Evolutionary conservation across 2,329 filamentous ascomycete species (phyloP), one percentile per base, ranked within the genome.

Genomic region (Paecilomyces dactylethromorphus): DNA sequence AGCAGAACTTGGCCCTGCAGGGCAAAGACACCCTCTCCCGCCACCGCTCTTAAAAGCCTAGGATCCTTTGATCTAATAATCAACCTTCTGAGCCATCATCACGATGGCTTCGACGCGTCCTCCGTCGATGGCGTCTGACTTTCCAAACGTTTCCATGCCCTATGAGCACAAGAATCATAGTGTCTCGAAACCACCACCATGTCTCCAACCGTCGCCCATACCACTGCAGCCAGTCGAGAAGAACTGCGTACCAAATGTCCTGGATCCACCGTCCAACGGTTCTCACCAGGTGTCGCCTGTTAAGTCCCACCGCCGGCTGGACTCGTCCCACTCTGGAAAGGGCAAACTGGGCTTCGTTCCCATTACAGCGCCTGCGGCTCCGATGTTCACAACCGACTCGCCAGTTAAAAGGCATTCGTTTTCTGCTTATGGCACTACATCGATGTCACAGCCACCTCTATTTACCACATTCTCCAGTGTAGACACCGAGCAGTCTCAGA

Each of bases 271-370:
- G 22, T 73, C 79, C 57, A 68, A 72, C 60, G 74, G 61, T 69
- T 74, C 64, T 64, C 78, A 66, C 76, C 81, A 79, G 68, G 82
- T 81, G 59, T 95, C 90, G 57, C 91, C 90, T 11, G 83, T 82
- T 68, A 95, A 94, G 76, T 75, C 81, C 33, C 74, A 76, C 58
- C 79, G 80, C 65, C 78, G 78, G 65, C 76, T 77, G 50, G 82
- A 80, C 58, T 82, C 83, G 62, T 86, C 87, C 3, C 62, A 68
- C 61, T 53, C 87, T 82, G 45, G 81, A 81, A 62, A 82, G 82
- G 66, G 84, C 82, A 63, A 82, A 87, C 65, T 82, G 80, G 66
- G 81, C 80, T 73, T 84, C 68, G 79, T 94, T 63, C 87, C 88
- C 69, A 82, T 85, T 55, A 76, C 74, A 61, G 75, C 78, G 53